phyloP scores from a whole-genome alignment of 371 early-diverging fungal species.

The Lichtheimia corymbifera region DNA sequence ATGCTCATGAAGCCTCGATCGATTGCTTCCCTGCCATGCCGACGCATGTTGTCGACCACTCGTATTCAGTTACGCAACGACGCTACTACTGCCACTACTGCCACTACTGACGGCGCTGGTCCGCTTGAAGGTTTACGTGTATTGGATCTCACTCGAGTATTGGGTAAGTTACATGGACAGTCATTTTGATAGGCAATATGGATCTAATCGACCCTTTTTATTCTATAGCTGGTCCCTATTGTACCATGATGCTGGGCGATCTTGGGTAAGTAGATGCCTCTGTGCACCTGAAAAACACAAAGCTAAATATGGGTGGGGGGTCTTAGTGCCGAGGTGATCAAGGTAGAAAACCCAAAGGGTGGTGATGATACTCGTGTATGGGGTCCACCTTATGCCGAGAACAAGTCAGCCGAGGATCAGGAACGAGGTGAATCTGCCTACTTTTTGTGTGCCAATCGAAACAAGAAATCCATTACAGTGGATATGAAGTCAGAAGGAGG shows the following conservation, averaged over 20 bases:
- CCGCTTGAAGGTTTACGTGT: slow-evolving; percentile 80
- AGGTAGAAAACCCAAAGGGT: slow-evolving; percentile 79
- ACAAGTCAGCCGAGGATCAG: slow-evolving; percentile 34
- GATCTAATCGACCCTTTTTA: not conserved
- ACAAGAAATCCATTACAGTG: slow-evolving; percentile 87
- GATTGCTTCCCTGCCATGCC: too few relatives aligned
- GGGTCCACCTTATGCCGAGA: slow-evolving; percentile 76
- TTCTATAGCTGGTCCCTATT: slow-evolving; percentile 71
- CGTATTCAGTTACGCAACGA: slow-evolving; percentile 7
- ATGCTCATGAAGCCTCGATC: too few relatives aligned
- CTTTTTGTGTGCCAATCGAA: slow-evolving; percentile 88
- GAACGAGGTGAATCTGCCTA: slow-evolving; percentile 78
- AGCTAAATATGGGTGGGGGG: too few relatives aligned
- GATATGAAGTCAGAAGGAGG: slow-evolving; percentile 78
- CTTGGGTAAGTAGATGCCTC: slow-evolving; percentile 60
- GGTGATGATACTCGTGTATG: slow-evolving; percentile 89
- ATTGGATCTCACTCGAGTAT: slow-evolving; percentile 82
- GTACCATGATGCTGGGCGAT: slow-evolving; percentile 89
- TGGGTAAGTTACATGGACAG: slow-evolving; percentile 48
- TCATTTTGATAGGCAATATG: not conserved
- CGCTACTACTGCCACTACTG: not conserved
- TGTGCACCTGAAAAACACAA: too few relatives aligned
- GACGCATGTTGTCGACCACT: slow-evolving; percentile 5
- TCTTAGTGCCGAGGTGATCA: slow-evolving; percentile 85
- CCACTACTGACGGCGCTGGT: slow-evolving; percentile 6